These are phyloP conservation scores for Nasturtium officinale DNA, from an alignment of 345 rosid species.

Conservation along the genomic window DNA sequence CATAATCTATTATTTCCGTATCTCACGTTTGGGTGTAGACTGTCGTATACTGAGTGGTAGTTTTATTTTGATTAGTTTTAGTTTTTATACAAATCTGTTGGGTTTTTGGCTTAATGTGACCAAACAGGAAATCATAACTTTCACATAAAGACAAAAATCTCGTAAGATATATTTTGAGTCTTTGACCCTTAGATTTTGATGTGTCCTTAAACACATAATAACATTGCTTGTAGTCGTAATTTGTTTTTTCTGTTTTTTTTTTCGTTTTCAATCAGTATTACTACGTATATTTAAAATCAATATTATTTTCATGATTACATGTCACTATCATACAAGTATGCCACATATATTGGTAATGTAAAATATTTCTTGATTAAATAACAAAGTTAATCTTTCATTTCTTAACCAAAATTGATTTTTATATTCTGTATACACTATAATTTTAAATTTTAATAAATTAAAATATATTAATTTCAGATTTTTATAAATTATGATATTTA, in stretches of 20 bases:
- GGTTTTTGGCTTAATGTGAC: conserved; percentile 7
- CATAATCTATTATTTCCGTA: conserved; percentile 1
- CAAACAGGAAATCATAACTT: conserved; percentile 29
- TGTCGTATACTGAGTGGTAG: conserved; percentile 4
- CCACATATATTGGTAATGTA: not conserved
- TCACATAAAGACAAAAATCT: conserved; percentile 3
- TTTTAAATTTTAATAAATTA: too few species aligned
- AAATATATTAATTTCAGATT: too few species aligned
- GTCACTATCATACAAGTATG: not conserved
- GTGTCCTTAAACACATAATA: not conserved
- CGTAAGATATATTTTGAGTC: conserved; percentile 12
- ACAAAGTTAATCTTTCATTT: too few species aligned
- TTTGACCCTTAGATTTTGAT: conserved; percentile 19
- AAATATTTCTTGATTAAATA: not conserved
- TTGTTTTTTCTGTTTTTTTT: too few species aligned
- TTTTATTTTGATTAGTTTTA: not conserved
- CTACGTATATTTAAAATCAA: not conserved
- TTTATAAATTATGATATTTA: too few species aligned
- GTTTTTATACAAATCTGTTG: conserved; percentile 6
- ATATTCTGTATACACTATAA: too few species aligned
- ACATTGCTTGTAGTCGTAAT: not conserved
- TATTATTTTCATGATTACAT: not conserved
- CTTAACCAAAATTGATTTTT: too few species aligned
- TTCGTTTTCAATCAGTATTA: not conserved
- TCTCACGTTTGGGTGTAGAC: conserved; percentile 7